phyloP scores from a whole-genome alignment of 2,329 filamentous ascomycete genomes.

The Colletotrichum noveboracense region DNA sequence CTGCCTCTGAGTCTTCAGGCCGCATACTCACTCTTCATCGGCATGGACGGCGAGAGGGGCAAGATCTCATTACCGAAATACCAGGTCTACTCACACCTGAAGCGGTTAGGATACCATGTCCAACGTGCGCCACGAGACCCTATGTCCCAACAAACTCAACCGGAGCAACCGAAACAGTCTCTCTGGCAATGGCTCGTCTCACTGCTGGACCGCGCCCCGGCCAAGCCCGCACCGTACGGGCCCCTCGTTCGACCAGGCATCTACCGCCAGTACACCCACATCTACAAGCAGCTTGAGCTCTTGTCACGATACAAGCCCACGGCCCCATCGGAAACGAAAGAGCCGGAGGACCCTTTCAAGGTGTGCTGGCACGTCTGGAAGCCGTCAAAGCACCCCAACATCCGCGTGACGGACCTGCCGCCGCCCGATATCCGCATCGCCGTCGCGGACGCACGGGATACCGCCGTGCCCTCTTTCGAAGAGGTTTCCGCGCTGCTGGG shows the following conservation, averaged over 20 bases:
- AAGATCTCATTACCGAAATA: conserved; percentile 78
- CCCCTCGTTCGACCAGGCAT: conserved; percentile 68
- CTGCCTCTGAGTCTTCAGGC: conserved; percentile 91
- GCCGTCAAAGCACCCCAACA: conserved; percentile 60
- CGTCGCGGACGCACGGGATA: conserved; percentile 77
- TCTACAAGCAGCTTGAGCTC: conserved; percentile 79
- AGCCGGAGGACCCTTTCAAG: conserved; percentile 63
- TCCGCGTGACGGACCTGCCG: conserved; percentile 81
- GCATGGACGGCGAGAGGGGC: conserved; percentile 66
- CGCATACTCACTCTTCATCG: conserved; percentile 85
- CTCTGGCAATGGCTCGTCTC: conserved; percentile 62
- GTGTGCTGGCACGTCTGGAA: conserved; percentile 87
- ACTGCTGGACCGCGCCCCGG: conserved; percentile 38
- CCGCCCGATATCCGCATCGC: conserved; percentile 84
- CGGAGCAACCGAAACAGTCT: conserved; percentile 25
- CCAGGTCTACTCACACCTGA: conserved; percentile 86
- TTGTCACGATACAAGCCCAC: conserved; percentile 72
- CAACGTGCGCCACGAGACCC: conserved; percentile 63
- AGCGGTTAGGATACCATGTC: conserved; percentile 82
- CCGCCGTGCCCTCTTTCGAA: conserved; percentile 73
- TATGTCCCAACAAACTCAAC: not conserved
- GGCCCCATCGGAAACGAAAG: conserved; percentile 27
- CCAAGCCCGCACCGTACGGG: conserved; percentile 45
- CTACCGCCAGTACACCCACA: conserved; percentile 69
- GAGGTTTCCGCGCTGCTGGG: conserved; percentile 76